Evolutionary conservation across 2,329 filamentous ascomycete species (phyloP).

Genomic region (Scedosporium aurantiacum): DNA sequence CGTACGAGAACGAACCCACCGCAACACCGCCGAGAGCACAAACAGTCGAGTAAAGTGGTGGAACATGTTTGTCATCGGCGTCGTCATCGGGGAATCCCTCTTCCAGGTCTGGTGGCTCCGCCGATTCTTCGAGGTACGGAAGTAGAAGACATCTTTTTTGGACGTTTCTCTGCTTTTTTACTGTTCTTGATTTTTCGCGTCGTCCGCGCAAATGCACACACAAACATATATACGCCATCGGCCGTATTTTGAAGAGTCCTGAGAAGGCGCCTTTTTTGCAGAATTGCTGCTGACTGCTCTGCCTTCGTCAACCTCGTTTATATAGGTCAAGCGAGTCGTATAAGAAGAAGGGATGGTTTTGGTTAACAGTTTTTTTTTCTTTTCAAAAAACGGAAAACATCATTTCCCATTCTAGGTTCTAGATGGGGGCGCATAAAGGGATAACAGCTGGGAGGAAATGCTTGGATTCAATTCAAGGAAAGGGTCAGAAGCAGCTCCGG

Average conservation of each 20-base stretch:
- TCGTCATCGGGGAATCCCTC: constrained; percentile 81
- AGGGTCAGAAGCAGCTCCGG: neutral
- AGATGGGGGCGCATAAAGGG: neutral
- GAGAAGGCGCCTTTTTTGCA: neutral
- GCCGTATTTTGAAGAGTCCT: neutral
- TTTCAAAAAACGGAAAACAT: neutral
- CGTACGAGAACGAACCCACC: constrained; percentile 85
- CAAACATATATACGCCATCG: neutral
- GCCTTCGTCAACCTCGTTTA: neutral
- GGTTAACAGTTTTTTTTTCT: neutral
- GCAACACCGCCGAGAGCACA: constrained; percentile 98
- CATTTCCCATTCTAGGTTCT: neutral
- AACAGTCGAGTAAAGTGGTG: constrained; percentile 98
- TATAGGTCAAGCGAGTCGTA: constrained; percentile 8
- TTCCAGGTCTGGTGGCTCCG: constrained; percentile 99
- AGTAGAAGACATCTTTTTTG: constrained; percentile 3
- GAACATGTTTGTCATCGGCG: constrained; percentile 90
- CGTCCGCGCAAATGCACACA: neutral
- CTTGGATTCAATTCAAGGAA: neutral
- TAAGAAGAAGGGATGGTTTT: neutral
- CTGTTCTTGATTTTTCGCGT: neutral
- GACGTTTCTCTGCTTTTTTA: neutral
- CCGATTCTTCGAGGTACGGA: constrained; percentile 78
- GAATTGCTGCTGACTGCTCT: constrained; percentile 6
- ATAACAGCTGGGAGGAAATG: neutral